Conservation (phyloP, 73 alveolate genomes). For the Paramecium primaurelia region DNA sequence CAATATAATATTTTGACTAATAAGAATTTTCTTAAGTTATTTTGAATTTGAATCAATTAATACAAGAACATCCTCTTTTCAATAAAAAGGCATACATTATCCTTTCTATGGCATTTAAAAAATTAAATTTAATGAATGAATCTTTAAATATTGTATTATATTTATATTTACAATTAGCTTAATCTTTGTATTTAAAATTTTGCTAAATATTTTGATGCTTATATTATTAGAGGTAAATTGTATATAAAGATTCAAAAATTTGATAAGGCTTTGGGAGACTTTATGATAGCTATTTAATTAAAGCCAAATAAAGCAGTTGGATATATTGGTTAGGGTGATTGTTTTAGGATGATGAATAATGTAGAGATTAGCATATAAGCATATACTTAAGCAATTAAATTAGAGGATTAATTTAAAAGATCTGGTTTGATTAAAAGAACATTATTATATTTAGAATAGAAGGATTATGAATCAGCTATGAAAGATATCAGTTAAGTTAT, state of each 20-base stretch:
- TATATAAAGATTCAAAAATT: conserved; percentile 39
- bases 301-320: conserved; percentile 60
- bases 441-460: conserved; percentile 36
- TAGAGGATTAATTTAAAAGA: neutral
- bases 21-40: conserved; percentile 23
- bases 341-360: conserved; percentile 46
- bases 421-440: conserved; percentile 64
- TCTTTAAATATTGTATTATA: conserved; percentile 14
- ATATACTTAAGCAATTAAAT: conserved; percentile 56
- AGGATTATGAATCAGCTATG: conserved; percentile 40
- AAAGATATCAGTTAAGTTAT: conserved; percentile 42
- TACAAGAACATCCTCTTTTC: conserved; percentile 35
- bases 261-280: conserved; percentile 64
- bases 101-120: conserved; percentile 59
- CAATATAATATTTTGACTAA: neutral
- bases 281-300: conserved; percentile 46
- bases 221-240: conserved; percentile 73
- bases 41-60: neutral
- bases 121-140: neutral
- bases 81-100: conserved; percentile 51
- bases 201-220: conserved; percentile 74
- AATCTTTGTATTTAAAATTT: conserved; percentile 39
- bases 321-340: conserved; percentile 75
- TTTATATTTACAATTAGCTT: neutral
- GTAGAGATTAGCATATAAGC: conserved; percentile 18